A percentile compares a stretch with the other conserved stretches of the same genome.
These are phyloP conservation scores for Lenzites betulinus DNA, from an alignment of 768 basidiomycete species.

Conservation along the genomic window DNA sequence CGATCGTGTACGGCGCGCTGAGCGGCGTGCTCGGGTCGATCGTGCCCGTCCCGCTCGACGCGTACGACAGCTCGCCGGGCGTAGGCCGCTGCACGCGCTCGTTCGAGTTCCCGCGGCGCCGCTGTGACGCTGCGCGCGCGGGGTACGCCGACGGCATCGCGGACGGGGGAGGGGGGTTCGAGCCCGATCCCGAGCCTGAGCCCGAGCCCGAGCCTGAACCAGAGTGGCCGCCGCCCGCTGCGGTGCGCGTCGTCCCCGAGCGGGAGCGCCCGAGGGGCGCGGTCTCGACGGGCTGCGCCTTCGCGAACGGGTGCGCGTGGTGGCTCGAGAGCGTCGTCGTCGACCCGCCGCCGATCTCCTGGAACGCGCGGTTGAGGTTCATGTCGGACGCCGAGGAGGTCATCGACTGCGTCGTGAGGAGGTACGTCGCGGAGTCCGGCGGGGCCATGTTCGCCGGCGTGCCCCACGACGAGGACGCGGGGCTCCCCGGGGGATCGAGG, in stretches of 20 bases:
- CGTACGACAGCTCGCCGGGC: too few relatives aligned
- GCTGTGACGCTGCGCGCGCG: background rate
- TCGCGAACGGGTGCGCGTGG: slow-evolving; percentile 19
- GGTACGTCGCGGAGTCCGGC: slow-evolving; percentile 16
- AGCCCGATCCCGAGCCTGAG: too few relatives aligned
- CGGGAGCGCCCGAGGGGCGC: slow-evolving; percentile 6
- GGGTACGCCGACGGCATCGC: background rate
- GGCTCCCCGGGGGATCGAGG: slow-evolving; percentile 10
- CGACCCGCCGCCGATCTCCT: background rate
- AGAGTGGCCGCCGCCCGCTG: background rate
- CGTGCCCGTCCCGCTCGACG: background rate
- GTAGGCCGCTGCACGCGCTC: too few relatives aligned
- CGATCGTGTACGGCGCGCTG: slow-evolving; percentile 1
- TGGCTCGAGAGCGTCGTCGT: slow-evolving; percentile 7
- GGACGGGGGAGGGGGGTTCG: background rate
- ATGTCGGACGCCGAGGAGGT: slow-evolving; percentile 12
- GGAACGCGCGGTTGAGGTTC: background rate
- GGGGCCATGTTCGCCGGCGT: slow-evolving; percentile 12
- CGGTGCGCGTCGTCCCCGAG: background rate
- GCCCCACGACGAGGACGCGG: slow-evolving; percentile 16
- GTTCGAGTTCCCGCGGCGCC: background rate
- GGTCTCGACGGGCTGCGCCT: slow-evolving; percentile 3
- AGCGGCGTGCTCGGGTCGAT: background rate
- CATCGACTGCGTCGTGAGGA: slow-evolving; percentile 1
- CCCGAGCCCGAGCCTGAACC: too few relatives aligned